Evolutionary conservation across 75 land plant species (phyloP), one percentile per base, ranked within the genome.

Genomic region (Azolla pinnata): DNA sequence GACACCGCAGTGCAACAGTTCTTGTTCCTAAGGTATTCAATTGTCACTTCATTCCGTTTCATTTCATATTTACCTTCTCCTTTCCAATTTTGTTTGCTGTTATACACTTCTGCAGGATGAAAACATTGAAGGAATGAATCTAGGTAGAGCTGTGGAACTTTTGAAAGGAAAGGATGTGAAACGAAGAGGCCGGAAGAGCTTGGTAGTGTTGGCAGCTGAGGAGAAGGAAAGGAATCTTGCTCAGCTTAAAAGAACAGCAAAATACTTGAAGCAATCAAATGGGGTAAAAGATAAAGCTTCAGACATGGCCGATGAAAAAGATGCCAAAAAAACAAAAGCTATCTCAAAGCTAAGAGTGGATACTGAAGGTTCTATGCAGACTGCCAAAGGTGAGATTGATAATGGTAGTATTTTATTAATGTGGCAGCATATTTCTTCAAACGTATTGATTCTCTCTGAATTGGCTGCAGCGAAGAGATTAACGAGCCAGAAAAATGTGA

Each of bases 91-190:
- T 26, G 18, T n/a, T 30, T 32, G 16, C 16, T 33, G n/a, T 16
- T 21, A 14, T 29, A 18, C 19, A 9, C 28, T 12, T 30, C 1
- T n/a, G 45, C 63, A 66, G 68, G 71, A 44, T 24, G 24, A 31
- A 12, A 23, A 0, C 31, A 23, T 57, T 26, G 55, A 66, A 33
- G 56, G 60, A 9, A 27, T 72, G 31, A 59, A 69, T 2, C 16
- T 72, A 70, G 75, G 66, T 1, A 59, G 58, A 31, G 69, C 63
- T 2, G 16, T 60, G 8, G 56, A 65, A 18, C 26, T 72, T 7
- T 23, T 72, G 30, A 64, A 65, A 32, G 63, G 67, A 21, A 64
- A 46, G 30, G 60, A 64, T 35, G 67, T 55, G 12, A 29, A 47
- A 7, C 44, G 56, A 29, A 57, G 60, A 23, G 70, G 70, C 0